Percentiles rank a stretch among this genome's conserved stretches.
Evolutionary conservation across 371 early-diverging fungal species (phyloP).

Genomic region (Mucor circinelloides): DNA sequence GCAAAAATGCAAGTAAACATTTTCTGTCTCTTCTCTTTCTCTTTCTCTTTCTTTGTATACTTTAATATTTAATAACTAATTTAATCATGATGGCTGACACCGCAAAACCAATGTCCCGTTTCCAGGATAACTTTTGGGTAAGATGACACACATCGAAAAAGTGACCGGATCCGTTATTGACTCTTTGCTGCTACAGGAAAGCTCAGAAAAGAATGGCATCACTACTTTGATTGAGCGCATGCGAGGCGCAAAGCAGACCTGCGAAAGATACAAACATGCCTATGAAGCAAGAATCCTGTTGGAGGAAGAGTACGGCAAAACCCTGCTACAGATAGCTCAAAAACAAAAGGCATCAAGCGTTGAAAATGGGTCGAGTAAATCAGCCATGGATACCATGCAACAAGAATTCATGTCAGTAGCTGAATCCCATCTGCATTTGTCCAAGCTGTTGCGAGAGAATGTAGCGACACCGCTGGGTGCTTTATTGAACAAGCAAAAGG

Average conservation of each 20-base stretch:
- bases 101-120: not conserved
- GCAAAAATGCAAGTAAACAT: not conserved
- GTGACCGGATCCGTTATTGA: not conserved
- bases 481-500: slow-evolving; percentile 21
- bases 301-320: slow-evolving; percentile 33
- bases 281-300: slow-evolving; percentile 31
- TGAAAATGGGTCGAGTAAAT: slow-evolving; percentile 22
- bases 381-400: slow-evolving; percentile 21
- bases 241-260: slow-evolving; percentile 34
- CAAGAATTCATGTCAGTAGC: slow-evolving; percentile 15
- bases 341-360: slow-evolving; percentile 23
- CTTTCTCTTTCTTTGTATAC: not conserved
- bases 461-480: slow-evolving; percentile 10
- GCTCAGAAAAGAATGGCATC: slow-evolving; percentile 27
- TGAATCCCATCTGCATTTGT: slow-evolving; percentile 25
- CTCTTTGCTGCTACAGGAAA: slow-evolving; percentile 16
- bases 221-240: slow-evolving; percentile 25
- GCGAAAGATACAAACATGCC: slow-evolving; percentile 24
- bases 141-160: not conserved
- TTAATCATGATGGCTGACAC: not conserved
- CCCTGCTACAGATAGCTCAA: slow-evolving; percentile 22
- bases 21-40: not conserved
- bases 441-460: slow-evolving; percentile 12
- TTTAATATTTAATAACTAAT: not conserved
- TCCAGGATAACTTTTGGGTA: slow-evolving; percentile 20